Percentiles rank a stretch among this genome's conserved stretches.
Conservation (phyloP, 306 rosid species). For the Astragalus glycyphyllos region DNA sequence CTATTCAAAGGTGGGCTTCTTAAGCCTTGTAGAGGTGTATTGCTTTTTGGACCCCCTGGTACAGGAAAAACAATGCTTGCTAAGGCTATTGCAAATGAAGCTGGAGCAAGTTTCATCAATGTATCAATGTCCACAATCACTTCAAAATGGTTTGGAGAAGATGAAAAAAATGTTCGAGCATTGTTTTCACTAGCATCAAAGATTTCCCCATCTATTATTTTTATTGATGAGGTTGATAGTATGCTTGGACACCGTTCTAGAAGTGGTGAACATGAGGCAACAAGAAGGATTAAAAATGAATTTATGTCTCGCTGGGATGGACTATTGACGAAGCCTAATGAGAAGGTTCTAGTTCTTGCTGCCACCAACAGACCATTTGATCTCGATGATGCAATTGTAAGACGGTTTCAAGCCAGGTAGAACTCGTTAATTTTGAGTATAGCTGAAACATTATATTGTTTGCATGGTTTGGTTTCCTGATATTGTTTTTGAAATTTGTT, state of each 20-base stretch:
- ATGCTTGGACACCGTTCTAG: constrained; percentile 81
- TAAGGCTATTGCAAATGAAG: constrained; percentile 85
- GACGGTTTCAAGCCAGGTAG: constrained; percentile 86
- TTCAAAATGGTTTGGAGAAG: constrained; percentile 80
- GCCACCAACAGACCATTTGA: constrained; percentile 93
- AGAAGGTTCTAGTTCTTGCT: constrained; percentile 75
- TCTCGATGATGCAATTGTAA: constrained; percentile 87
- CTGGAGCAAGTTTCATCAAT: constrained; percentile 84
- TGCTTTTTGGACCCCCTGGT: constrained; percentile 95
- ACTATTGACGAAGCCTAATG: constrained; percentile 67
- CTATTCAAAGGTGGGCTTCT: constrained; percentile 75
- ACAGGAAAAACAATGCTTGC: constrained; percentile 91
- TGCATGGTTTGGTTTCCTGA: constrained; percentile 24
- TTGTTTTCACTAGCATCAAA: constrained; percentile 82
- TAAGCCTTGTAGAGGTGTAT: constrained; percentile 80
- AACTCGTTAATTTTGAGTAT: too few species aligned
- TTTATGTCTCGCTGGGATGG: constrained; percentile 93
- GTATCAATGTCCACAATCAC: constrained; percentile 83
- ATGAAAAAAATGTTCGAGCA: constrained; percentile 81
- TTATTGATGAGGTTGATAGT: constrained; percentile 88
- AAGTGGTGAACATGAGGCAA: constrained; percentile 70
- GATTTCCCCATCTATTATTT: constrained; percentile 82
- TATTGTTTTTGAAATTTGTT: constrained; percentile 3
- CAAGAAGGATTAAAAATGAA: constrained; percentile 83
- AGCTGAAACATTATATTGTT: background rate